Percentiles rank a stretch among this genome's conserved stretches.
phyloP scores from a whole-genome alignment of 345 rosid genomes.

The Eutrema yunnanense region DNA sequence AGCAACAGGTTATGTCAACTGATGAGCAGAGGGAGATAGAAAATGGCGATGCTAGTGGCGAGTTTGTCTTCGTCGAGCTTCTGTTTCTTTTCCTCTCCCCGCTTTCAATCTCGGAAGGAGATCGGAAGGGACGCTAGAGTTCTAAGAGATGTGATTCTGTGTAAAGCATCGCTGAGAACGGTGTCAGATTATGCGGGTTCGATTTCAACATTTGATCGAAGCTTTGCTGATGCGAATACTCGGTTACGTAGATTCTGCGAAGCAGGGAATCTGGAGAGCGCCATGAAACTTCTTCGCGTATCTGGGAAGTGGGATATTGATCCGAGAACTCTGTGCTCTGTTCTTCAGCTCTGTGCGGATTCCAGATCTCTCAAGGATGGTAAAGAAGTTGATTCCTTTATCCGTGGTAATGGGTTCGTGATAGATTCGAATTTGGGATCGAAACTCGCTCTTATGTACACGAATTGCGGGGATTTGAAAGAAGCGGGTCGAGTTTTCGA shows the following conservation, averaged over 20 bases:
- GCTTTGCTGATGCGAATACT: conserved; percentile 30
- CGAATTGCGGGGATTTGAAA: conserved; percentile 50
- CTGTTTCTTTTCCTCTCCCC: conserved; percentile 8
- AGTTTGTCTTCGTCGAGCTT: conserved; percentile 22
- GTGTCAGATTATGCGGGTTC: conserved; percentile 7
- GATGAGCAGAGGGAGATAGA: conserved; percentile 7
- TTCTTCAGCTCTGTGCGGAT: conserved; percentile 65
- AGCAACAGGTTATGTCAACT: not conserved
- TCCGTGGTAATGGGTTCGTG: conserved; percentile 31
- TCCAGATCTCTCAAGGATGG: conserved; percentile 40
- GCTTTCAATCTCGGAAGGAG: conserved; percentile 12
- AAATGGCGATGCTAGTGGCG: conserved; percentile 33
- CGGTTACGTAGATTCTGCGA: conserved; percentile 36
- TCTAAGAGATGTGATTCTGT: conserved; percentile 14
- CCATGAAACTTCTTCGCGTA: conserved; percentile 39
- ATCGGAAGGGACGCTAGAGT: not conserved
- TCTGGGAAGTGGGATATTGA: conserved; percentile 33
- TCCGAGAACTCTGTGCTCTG: conserved; percentile 39
- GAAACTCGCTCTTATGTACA: conserved; percentile 64
- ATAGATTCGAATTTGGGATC: conserved; percentile 51
- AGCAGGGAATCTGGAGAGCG: conserved; percentile 37
- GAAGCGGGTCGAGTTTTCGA: conserved; percentile 51
- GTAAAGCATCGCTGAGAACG: conserved; percentile 26
- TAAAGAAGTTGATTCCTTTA: conserved; percentile 44
- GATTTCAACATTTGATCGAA: conserved; percentile 13